A percentile compares a stretch with the other conserved stretches of the same genome.
Conservation (phyloP, 2,329 filamentous ascomycete species). For the Xylariaceae sp. region DNA sequence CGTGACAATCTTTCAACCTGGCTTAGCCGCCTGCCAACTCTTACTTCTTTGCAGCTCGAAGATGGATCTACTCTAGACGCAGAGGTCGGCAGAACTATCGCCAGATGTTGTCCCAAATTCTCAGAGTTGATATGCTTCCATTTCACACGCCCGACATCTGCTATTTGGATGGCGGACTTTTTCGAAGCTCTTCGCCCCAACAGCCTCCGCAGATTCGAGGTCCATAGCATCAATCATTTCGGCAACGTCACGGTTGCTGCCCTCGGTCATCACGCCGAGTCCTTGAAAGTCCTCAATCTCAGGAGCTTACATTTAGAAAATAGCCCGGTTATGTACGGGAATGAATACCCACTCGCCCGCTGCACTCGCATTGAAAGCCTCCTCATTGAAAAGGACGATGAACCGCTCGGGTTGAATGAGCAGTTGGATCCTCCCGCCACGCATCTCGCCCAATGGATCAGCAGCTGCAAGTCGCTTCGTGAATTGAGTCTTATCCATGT, state of each 20-base stretch:
- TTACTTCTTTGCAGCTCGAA: constrained; percentile 55
- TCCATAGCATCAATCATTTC: constrained; percentile 51
- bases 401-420: constrained; percentile 20
- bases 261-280: constrained; percentile 39
- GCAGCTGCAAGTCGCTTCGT: constrained; percentile 26
- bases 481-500: constrained; percentile 39
- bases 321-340: constrained; percentile 23
- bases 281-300: constrained; percentile 33
- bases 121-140: constrained; percentile 53
- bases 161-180: constrained; percentile 54
- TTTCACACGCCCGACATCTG: constrained; percentile 42
- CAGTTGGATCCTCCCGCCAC: constrained; percentile 25
- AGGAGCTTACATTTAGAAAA: constrained; percentile 25
- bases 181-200: constrained; percentile 51
- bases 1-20: constrained; percentile 50
- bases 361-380: constrained; percentile 35
- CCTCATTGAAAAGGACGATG: constrained; percentile 28
- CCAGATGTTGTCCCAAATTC: constrained; percentile 55
- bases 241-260: constrained; percentile 51
- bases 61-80: constrained; percentile 56
- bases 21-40: constrained; percentile 52
- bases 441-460: constrained; percentile 31
- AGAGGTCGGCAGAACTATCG: constrained; percentile 49
- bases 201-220: constrained; percentile 53
- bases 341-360: constrained; percentile 22